phyloP scores from a whole-genome alignment of 2,329 filamentous ascomycete genomes.

The Aspergillus sp. region DNA sequence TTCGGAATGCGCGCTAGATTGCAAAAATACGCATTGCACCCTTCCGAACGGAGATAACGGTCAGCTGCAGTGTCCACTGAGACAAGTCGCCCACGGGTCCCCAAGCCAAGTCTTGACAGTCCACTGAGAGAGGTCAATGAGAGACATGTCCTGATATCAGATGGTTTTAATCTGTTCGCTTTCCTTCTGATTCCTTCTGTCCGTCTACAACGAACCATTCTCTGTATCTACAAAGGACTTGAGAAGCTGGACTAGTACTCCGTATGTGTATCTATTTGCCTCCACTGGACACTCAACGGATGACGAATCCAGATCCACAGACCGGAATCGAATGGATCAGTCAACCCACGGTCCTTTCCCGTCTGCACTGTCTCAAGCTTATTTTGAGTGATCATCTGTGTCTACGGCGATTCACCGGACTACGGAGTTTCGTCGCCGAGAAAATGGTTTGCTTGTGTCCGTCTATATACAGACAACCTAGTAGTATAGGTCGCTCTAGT shows the following conservation, averaged over 20 bases:
- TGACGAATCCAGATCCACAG: slow-evolving; percentile 11
- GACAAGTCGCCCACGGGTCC: neutral
- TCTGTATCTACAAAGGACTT: neutral
- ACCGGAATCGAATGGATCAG: neutral
- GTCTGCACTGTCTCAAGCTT: neutral
- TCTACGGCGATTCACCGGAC: neutral
- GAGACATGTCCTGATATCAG: neutral
- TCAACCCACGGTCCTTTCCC: neutral
- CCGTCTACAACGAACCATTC: neutral
- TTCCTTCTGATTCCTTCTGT: neutral
- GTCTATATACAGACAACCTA: neutral
- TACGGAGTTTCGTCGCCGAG: neutral
- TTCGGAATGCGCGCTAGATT: neutral
- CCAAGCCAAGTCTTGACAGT: neutral
- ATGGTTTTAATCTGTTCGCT: neutral
- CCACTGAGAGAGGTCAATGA: neutral
- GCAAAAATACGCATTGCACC: neutral
- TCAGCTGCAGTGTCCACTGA: neutral
- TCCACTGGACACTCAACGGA: slow-evolving; percentile 6
- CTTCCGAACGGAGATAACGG: neutral
- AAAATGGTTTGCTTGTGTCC: neutral
- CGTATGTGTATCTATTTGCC: neutral
- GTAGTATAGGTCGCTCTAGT: too few relatives aligned
- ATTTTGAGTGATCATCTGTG: neutral
- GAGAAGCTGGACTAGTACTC: neutral